Evolutionary conservation across 345 rosid genomes (phyloP), one percentile per base, ranked within the genome.

Genomic region (Ceriops tagal): DNA sequence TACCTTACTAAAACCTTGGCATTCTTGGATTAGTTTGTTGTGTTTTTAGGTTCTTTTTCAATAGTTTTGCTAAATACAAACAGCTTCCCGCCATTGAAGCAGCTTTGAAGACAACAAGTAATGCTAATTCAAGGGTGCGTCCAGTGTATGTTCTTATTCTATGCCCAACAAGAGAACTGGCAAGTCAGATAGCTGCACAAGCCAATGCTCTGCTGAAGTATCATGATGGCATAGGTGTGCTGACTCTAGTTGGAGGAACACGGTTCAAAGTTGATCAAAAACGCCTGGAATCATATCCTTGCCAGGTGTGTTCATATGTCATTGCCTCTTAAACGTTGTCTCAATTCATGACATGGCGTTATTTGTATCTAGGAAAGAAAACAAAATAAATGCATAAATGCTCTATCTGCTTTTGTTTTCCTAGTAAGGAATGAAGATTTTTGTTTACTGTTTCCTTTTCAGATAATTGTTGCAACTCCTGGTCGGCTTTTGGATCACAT

Each of bases 81-180:
- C 89, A 95, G 99, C 91, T 92, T 85, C 99, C 98, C 78, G 98
- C 96, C 62, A 89, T 90, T 92, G 98, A 96, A 96, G 83, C 99
- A 90, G 98, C 84, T 83, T 72, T 87, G 81, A 89, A 86, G 85
- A 84, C 89, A 74, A 75, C 68, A 66, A 82, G 71, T 69, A 75
- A 71, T 69, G 67, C 64, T 5, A 72, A 26, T 63, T 83, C 79
- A 43, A 79, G 75, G 70, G 89, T 84, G 61, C 78, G 80, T 65
- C 89, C 92, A 1, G 62, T 88, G 70, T 77, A 75, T 70, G 83
- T 78, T 73, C 98, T 96, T 72, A 67, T 96, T 75, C 90, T 96
- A 66, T 92, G 98, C 72, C 98, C 99, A 46, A 87, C 96, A 6
- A 85, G 97, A 83, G 98, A 95, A 71, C 88, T 92, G 66, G 99